Evolutionary conservation across 208 protist genomes (phyloP).

Genomic region (Acanthamoeba lenticulata): DNA sequence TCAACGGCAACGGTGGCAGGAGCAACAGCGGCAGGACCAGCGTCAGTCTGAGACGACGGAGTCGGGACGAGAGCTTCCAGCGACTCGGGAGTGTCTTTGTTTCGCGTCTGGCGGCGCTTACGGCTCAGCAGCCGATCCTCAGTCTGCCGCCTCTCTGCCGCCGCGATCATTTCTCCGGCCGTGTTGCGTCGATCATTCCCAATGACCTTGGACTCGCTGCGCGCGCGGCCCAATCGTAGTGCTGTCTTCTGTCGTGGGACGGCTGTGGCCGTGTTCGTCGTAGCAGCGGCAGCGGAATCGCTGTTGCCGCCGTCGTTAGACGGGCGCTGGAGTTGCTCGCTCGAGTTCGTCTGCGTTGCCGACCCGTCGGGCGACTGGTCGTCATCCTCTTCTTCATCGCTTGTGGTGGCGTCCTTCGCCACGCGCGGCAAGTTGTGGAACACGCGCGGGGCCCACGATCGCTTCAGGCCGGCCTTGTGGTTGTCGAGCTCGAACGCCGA

Average conservation of each 20-base stretch:
- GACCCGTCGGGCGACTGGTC: background rate
- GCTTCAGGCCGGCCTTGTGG: background rate
- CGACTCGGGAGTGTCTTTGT: too few species aligned
- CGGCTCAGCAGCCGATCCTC: background rate
- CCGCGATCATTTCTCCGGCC: background rate
- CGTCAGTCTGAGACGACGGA: too few species aligned
- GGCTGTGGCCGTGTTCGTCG: background rate
- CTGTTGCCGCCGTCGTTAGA: background rate
- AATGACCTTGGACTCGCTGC: background rate
- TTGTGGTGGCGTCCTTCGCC: background rate
- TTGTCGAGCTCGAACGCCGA: slow-evolving; percentile 45
- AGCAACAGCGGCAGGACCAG: too few species aligned
- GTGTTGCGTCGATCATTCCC: background rate
- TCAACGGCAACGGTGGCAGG: too few species aligned
- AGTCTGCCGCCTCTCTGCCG: background rate
- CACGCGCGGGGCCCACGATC: slow-evolving; percentile 53
- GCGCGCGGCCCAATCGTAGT: background rate
- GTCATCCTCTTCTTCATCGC: background rate
- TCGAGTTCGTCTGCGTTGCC: background rate
- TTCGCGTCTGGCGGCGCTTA: background rate
- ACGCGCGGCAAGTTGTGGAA: slow-evolving; percentile 45
- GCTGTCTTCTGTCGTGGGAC: background rate
- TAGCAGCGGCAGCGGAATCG: background rate
- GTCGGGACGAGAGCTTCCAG: too few species aligned
- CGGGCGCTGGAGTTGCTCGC: background rate